A percentile compares a stretch with the other conserved stretches of the same genome.
These are phyloP conservation scores for Trichoderma gracile DNA, from an alignment of 2,329 filamentous ascomycete genomes.

Conservation along the genomic window DNA sequence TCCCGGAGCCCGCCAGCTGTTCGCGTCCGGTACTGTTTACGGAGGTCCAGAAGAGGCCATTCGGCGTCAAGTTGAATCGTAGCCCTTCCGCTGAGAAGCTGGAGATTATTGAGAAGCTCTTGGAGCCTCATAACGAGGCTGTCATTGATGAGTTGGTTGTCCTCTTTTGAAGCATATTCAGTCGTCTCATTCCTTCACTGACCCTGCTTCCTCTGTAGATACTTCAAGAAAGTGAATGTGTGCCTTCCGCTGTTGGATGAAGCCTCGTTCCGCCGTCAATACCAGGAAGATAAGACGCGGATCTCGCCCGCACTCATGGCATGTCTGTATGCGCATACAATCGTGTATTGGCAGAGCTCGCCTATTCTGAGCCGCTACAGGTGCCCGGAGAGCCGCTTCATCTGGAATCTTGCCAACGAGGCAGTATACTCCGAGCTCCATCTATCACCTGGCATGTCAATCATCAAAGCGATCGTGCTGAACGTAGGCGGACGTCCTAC, in stretches of 20 bases:
- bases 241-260: conserved; percentile 64
- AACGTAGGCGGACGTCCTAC: conserved; percentile 62
- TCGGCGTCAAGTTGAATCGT: conserved; percentile 43
- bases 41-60: conserved; percentile 47
- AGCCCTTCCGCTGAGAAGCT: conserved; percentile 49
- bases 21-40: conserved; percentile 49
- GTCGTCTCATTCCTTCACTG: conserved; percentile 33
- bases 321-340: conserved; percentile 58
- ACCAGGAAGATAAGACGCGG: conserved; percentile 46
- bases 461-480: conserved; percentile 57
- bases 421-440: conserved; percentile 62
- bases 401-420: conserved; percentile 63
- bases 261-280: conserved; percentile 52
- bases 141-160: conserved; percentile 46
- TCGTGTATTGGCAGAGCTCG: conserved; percentile 59
- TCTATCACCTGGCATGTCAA: conserved; percentile 58
- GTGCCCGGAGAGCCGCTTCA: conserved; percentile 59
- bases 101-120: conserved; percentile 58
- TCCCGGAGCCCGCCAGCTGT: conserved; percentile 36
- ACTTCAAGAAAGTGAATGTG: conserved; percentile 57
- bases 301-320: conserved; percentile 59
- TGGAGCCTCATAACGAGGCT: conserved; percentile 55
- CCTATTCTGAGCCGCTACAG: conserved; percentile 46
- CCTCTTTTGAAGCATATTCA: neutral
- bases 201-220: conserved; percentile 40